A percentile compares a stretch with the other conserved stretches of the same genome.
Evolutionary conservation across 1,284 basidiomycete genomes (phyloP).

Genomic region (Ustilago sp.): DNA sequence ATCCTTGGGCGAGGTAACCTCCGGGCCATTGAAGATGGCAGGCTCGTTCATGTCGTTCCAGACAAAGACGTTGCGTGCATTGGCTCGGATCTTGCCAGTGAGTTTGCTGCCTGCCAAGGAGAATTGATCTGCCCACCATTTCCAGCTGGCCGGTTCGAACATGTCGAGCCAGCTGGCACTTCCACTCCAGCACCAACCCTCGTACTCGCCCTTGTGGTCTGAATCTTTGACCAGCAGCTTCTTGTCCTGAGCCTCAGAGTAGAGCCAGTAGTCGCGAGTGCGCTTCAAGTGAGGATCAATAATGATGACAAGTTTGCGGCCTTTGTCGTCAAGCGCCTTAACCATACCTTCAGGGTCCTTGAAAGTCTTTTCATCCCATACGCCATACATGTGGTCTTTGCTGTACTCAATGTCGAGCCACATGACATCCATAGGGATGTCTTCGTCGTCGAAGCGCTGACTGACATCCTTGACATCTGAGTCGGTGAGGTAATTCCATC

Average conservation of each 20-base stretch:
- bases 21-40: constrained; percentile 96
- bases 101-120: constrained; percentile 42
- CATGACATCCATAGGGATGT: constrained; percentile 95
- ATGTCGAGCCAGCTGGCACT: constrained; percentile 96
- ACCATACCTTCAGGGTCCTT: constrained; percentile 94
- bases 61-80: constrained; percentile 78
- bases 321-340: constrained; percentile 84
- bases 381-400: constrained; percentile 94
- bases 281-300: constrained; percentile 97
- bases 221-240: constrained; percentile 84
- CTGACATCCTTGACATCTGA: constrained; percentile 90
- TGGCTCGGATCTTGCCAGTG: constrained; percentile 57
- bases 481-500: constrained; percentile 97
- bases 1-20: constrained; percentile 96
- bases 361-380: constrained; percentile 93
- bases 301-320: constrained; percentile 97
- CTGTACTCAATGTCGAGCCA: constrained; percentile 96
- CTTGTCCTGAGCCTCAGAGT: constrained; percentile 83
- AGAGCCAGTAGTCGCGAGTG: constrained; percentile 82
- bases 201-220: constrained; percentile 83
- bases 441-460: constrained; percentile 86
- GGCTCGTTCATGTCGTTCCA: constrained; percentile 99
- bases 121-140: constrained; percentile 79
- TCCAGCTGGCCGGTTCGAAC: constrained; percentile 90
- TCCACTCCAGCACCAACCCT: constrained; percentile 99